Conservation (phyloP, 768 basidiomycete genomes). For the Polyporus arcularius region DNA sequence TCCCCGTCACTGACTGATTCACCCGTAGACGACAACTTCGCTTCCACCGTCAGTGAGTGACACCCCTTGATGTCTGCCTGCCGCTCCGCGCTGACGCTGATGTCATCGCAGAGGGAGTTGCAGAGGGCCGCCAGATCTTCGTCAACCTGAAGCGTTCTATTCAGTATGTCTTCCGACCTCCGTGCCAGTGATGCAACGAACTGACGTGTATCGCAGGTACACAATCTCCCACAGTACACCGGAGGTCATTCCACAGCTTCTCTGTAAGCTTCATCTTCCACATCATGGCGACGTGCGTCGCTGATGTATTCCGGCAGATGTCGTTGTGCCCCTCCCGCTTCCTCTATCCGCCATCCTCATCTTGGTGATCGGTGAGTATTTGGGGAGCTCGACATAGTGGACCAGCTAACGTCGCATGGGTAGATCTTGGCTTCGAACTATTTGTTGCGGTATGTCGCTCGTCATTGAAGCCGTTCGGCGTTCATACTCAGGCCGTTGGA, state of each 20-base stretch:
- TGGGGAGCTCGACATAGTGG: background rate
- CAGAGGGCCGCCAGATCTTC: slow-evolving; percentile 70
- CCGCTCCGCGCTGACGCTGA: background rate
- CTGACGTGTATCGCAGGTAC: slow-evolving; percentile 40
- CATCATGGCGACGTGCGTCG: background rate
- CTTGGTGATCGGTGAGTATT: slow-evolving; percentile 57
- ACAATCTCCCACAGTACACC: slow-evolving; percentile 69
- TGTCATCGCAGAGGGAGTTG: slow-evolving; percentile 53
- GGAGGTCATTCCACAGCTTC: slow-evolving; percentile 67
- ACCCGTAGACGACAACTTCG: slow-evolving; percentile 64
- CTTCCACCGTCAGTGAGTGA: slow-evolving; percentile 66
- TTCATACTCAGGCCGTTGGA: background rate
- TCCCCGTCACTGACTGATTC: background rate
- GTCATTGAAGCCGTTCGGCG: background rate
- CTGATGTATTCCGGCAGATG: slow-evolving; percentile 41
- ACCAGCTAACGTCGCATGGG: background rate
- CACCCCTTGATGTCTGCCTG: background rate
- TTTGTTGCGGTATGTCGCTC: slow-evolving; percentile 56
- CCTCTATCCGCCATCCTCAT: slow-evolving; percentile 70
- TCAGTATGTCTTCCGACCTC: slow-evolving; percentile 41
- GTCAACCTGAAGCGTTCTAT: slow-evolving; percentile 72
- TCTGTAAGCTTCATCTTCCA: slow-evolving; percentile 44
- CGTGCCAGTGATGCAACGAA: background rate
- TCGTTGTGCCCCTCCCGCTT: slow-evolving; percentile 66
- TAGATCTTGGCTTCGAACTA: slow-evolving; percentile 74